These are phyloP conservation scores for Russula sp. DNA, from an alignment of 768 basidiomycete genomes.

Conservation along the genomic window DNA sequence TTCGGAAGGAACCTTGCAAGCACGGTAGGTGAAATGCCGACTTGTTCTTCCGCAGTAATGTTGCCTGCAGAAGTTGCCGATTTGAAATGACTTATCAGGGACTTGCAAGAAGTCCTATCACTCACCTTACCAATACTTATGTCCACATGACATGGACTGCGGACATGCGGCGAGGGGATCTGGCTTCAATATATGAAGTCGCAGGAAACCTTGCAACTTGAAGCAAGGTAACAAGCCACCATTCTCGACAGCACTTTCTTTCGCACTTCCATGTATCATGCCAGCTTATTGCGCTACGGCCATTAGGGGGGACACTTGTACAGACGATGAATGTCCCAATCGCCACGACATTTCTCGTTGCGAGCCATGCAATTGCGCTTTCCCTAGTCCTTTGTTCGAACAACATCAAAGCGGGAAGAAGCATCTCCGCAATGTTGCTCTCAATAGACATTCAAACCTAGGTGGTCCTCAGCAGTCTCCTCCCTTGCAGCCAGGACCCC, in stretches of 20 bases:
- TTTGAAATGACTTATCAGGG: too few species aligned
- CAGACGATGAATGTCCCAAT: conserved; percentile 14
- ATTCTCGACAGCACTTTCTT: neutral
- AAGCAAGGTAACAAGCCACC: too few species aligned
- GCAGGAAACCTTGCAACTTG: too few species aligned
- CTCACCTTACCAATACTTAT: too few species aligned
- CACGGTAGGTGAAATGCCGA: too few species aligned
- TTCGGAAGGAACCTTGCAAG: too few species aligned
- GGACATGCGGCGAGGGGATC: too few species aligned
- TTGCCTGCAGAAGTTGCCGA: too few species aligned
- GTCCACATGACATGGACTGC: too few species aligned
- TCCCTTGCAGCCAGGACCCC: neutral
- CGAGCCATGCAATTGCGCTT: conserved; percentile 20
- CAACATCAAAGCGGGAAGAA: conserved; percentile 4
- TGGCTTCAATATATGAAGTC: too few species aligned
- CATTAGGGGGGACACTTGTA: conserved; percentile 21
- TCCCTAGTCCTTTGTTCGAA: neutral
- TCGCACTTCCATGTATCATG: neutral
- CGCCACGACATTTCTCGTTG: conserved; percentile 26
- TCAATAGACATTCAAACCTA: neutral
- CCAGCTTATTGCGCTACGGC: conserved; percentile 2
- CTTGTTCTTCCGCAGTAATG: too few species aligned
- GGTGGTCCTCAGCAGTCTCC: neutral
- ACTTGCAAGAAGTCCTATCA: too few species aligned
- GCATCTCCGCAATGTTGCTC: conserved; percentile 6